A percentile compares a stretch with the other conserved stretches of the same genome.
phyloP scores from a whole-genome alignment of 805 yeast species.

The Yamadazyma akitaensis region DNA sequence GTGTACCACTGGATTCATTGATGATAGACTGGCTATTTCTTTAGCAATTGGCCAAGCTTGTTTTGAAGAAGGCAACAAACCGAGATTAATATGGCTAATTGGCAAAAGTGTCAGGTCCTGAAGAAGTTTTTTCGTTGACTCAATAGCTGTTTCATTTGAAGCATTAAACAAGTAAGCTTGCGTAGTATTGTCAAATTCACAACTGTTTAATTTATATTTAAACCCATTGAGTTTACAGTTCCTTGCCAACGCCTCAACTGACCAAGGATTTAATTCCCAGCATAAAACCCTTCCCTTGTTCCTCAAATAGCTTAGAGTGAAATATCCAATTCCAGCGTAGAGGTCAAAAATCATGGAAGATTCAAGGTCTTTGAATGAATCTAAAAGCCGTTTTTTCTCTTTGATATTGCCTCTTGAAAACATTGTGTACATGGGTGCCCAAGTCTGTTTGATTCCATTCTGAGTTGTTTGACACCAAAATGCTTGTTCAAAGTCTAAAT shows the following conservation, averaged over 20 bases:
- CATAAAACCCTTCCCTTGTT: constrained; percentile 57
- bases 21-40: constrained; percentile 7
- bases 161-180: constrained; percentile 57
- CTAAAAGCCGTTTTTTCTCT: constrained; percentile 67
- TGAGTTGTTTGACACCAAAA: constrained; percentile 73
- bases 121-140: neutral
- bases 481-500: constrained; percentile 45
- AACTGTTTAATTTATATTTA: constrained; percentile 29
- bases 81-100: constrained; percentile 67
- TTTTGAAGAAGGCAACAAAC: constrained; percentile 70
- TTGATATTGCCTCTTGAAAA: constrained; percentile 83
- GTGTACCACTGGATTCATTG: constrained; percentile 42
- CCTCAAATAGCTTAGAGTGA: constrained; percentile 63
- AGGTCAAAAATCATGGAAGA: constrained; percentile 57
- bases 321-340: constrained; percentile 86
- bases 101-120: constrained; percentile 2
- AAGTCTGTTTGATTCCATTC: constrained; percentile 70
- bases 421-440: constrained; percentile 89
- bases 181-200: constrained; percentile 20
- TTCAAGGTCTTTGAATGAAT: constrained; percentile 32
- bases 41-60: constrained; percentile 56
- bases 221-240: constrained; percentile 51
- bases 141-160: constrained; percentile 50
- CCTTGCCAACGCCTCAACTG: constrained; percentile 62
- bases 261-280: constrained; percentile 88